Conservation (phyloP, 1,284 basidiomycete species). For the Leccinum solheimii region DNA sequence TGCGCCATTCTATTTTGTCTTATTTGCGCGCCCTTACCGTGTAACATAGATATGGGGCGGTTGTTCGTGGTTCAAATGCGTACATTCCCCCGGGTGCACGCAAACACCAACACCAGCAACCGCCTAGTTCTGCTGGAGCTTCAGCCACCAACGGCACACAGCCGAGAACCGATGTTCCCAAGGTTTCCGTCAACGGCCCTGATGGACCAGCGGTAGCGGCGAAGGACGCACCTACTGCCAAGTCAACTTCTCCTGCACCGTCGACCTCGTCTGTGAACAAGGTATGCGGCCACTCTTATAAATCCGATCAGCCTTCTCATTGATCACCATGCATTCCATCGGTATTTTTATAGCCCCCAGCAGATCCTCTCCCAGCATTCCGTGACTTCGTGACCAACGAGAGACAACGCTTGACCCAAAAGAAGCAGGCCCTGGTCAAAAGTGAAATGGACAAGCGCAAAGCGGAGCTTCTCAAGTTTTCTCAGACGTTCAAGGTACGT, state of each 20-base stretch:
- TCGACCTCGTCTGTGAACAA: conserved; percentile 42
- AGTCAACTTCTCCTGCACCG: conserved; percentile 59
- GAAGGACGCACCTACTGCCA: conserved; percentile 46
- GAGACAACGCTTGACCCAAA: conserved; percentile 84
- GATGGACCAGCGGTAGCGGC: conserved; percentile 51
- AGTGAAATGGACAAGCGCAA: conserved; percentile 92
- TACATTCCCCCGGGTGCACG: conserved; percentile 92
- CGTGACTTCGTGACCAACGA: conserved; percentile 89
- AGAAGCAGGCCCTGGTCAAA: conserved; percentile 87
- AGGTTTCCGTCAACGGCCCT: conserved; percentile 69
- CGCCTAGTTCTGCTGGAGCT: conserved; percentile 16
- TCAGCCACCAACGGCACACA: conserved; percentile 35
- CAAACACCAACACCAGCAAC: conserved; percentile 38
- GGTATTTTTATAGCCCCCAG: conserved; percentile 49
- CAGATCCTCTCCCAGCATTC: conserved; percentile 76
- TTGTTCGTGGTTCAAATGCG: conserved; percentile 84
- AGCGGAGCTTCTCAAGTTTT: conserved; percentile 91
- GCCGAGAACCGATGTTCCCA: conserved; percentile 57
- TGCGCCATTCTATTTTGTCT: conserved; percentile 38
- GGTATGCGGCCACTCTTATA: conserved; percentile 23
- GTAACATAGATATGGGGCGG: conserved; percentile 80
- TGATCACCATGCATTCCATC: conserved; percentile 3
- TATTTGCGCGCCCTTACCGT: conserved; percentile 18
- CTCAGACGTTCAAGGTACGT: conserved; percentile 86
- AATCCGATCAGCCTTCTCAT: conserved; percentile 7